These are phyloP conservation scores for Boletus sp. DNA, from an alignment of 768 basidiomycete genomes.

Conservation along the genomic window DNA sequence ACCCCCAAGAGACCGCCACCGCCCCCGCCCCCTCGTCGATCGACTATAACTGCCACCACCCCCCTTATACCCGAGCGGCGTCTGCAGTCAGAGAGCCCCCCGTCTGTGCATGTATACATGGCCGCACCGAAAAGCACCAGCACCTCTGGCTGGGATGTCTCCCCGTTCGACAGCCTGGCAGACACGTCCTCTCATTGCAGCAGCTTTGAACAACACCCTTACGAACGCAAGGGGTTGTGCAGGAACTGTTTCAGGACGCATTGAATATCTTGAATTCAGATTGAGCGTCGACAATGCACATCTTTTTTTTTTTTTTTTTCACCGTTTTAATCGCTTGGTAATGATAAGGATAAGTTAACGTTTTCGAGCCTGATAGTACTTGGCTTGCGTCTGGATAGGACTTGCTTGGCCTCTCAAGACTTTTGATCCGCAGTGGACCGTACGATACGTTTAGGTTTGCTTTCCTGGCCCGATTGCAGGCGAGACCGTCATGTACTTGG, in stretches of 20 bases:
- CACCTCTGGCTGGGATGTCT: slow-evolving; percentile 40
- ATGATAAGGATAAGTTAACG: background rate
- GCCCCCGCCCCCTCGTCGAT: slow-evolving; percentile 62
- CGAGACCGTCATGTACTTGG: background rate
- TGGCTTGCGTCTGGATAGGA: background rate
- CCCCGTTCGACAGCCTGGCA: slow-evolving; percentile 63
- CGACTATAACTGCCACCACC: slow-evolving; percentile 27
- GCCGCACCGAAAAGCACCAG: slow-evolving; percentile 30
- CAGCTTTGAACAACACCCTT: slow-evolving; percentile 63
- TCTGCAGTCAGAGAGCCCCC: slow-evolving; percentile 12
- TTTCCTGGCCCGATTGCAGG: background rate
- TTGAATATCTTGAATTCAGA: background rate
- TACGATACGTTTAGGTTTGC: background rate
- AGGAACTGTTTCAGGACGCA: slow-evolving; percentile 63
- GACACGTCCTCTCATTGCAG: slow-evolving; percentile 47
- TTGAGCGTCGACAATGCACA: background rate
- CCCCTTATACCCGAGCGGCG: slow-evolving; percentile 49
- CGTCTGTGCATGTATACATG: slow-evolving; percentile 21
- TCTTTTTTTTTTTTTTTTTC: background rate
- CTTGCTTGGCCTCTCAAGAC: background rate
- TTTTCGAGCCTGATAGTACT: background rate
- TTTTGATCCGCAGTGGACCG: background rate
- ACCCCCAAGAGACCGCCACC: slow-evolving; percentile 45
- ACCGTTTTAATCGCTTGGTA: slow-evolving; percentile 1
- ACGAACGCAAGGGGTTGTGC: slow-evolving; percentile 63